Evolutionary conservation across 345 rosid species (phyloP).

Genomic region (Salix koriyanagi): DNA sequence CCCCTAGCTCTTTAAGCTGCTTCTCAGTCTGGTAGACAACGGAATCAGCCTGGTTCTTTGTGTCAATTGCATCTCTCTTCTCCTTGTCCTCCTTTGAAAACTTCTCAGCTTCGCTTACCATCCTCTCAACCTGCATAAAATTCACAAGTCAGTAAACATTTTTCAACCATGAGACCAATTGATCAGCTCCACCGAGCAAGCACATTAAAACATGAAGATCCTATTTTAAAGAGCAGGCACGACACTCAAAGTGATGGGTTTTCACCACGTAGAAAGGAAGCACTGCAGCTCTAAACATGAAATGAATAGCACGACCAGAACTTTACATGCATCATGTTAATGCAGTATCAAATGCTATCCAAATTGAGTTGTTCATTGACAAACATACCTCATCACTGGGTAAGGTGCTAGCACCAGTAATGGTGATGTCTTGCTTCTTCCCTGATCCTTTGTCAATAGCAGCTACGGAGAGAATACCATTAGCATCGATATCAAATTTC

Average conservation of each 20-base stretch:
- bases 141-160: not conserved
- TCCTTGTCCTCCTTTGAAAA: slow-evolving; percentile 89
- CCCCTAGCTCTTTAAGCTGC: slow-evolving; percentile 89
- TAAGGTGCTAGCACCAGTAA: slow-evolving; percentile 93
- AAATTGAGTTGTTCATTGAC: not conserved
- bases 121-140: slow-evolving; percentile 60
- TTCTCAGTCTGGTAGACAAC: slow-evolving; percentile 92
- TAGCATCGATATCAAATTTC: slow-evolving; percentile 92
- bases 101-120: slow-evolving; percentile 89
- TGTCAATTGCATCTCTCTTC: slow-evolving; percentile 93
- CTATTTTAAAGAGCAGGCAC: not conserved
- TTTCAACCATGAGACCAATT: not conserved
- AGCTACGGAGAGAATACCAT: slow-evolving; percentile 81
- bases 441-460: slow-evolving; percentile 88
- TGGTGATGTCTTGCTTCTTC: slow-evolving; percentile 93
- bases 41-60: slow-evolving; percentile 96
- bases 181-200: not conserved
- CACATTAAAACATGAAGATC: not conserved
- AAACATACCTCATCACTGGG: slow-evolving; percentile 80
- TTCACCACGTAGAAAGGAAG: fast-evolving
- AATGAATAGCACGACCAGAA: not conserved
- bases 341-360: not conserved
- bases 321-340: not conserved
- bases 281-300: not conserved
- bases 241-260: too few species aligned